Percentiles rank a stretch among this genome's conserved stretches.
phyloP scores from a whole-genome alignment of 1,284 basidiomycete species.

The Fomitopsis betulina region DNA sequence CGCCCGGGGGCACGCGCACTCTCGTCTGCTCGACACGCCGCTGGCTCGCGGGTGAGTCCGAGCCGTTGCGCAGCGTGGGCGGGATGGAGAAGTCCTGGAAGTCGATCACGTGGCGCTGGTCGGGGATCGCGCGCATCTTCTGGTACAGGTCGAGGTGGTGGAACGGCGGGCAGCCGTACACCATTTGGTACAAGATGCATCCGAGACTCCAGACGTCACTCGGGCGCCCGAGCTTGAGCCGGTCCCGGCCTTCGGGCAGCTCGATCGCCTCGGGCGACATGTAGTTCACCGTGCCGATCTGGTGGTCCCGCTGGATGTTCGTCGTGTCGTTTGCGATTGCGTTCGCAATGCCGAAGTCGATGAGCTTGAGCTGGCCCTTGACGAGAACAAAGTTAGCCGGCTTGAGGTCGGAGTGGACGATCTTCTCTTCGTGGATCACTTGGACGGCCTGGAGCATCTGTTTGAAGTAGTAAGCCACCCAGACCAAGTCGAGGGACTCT shows the following conservation, averaged over 20 bases:
- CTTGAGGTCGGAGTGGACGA: constrained; percentile 95
- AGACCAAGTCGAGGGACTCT: constrained; percentile 84
- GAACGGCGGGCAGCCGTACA: constrained; percentile 94
- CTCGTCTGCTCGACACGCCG: constrained; percentile 60
- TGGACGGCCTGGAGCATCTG: constrained; percentile 98
- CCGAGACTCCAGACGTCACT: constrained; percentile 97
- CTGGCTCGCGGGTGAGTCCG: constrained; percentile 20
- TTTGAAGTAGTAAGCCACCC: constrained; percentile 93
- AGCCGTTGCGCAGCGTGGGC: constrained; percentile 29
- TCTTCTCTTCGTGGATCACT: constrained; percentile 93
- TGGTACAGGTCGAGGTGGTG: constrained; percentile 78
- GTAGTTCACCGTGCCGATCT: constrained; percentile 93
- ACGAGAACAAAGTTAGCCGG: constrained; percentile 96
- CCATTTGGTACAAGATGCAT: constrained; percentile 97
- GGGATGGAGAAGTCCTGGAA: constrained; percentile 69
- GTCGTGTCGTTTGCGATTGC: constrained; percentile 97
- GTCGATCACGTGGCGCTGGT: constrained; percentile 65
- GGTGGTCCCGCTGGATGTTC: constrained; percentile 92
- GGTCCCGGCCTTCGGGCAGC: constrained; percentile 70
- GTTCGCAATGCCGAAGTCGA: constrained; percentile 97
- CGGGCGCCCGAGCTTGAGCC: constrained; percentile 80
- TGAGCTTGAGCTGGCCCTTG: constrained; percentile 88
- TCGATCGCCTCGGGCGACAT: constrained; percentile 96
- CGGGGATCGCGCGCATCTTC: constrained; percentile 87
- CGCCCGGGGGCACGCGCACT: constrained; percentile 58